phyloP scores from a whole-genome alignment of 2,329 filamentous ascomycete species.

The Tolypocladium nubicola region DNA sequence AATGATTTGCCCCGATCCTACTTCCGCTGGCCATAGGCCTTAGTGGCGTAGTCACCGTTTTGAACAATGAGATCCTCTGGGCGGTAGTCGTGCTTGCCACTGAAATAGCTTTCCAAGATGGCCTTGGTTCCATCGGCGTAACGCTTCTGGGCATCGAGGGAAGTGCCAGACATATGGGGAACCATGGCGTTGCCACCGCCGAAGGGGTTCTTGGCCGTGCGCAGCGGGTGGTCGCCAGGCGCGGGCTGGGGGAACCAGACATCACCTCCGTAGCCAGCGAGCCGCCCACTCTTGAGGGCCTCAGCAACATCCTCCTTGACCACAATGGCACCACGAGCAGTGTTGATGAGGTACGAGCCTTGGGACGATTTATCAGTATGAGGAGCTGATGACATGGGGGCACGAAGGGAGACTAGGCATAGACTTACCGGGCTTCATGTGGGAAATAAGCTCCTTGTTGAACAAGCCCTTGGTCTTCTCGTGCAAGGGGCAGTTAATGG shows the following conservation, averaged over 20 bases:
- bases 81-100: conserved; percentile 76
- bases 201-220: conserved; percentile 87
- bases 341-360: conserved; percentile 97
- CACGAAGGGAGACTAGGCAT: neutral
- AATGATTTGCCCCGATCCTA: conserved; percentile 15
- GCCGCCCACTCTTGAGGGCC: conserved; percentile 83
- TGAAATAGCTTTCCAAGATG: conserved; percentile 87
- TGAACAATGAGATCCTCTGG: conserved; percentile 85
- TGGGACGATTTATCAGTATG: neutral
- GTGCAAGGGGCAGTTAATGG: conserved; percentile 98
- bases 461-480: conserved; percentile 95
- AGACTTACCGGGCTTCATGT: conserved; percentile 88
- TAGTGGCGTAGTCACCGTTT: conserved; percentile 87
- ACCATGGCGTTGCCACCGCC: conserved; percentile 98
- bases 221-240: conserved; percentile 83
- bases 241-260: conserved; percentile 98
- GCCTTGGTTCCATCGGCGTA: conserved; percentile 82
- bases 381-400: neutral
- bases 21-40: conserved; percentile 73
- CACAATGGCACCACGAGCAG: conserved; percentile 94
- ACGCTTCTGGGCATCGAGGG: conserved; percentile 92
- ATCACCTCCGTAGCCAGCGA: conserved; percentile 79
- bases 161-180: conserved; percentile 97
- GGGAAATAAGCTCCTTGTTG: conserved; percentile 96
- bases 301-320: conserved; percentile 98